Percentiles rank a stretch among this genome's conserved stretches.
Evolutionary conservation across 2,329 filamentous ascomycete genomes (phyloP).

Genomic region (Epichloe sp.): DNA sequence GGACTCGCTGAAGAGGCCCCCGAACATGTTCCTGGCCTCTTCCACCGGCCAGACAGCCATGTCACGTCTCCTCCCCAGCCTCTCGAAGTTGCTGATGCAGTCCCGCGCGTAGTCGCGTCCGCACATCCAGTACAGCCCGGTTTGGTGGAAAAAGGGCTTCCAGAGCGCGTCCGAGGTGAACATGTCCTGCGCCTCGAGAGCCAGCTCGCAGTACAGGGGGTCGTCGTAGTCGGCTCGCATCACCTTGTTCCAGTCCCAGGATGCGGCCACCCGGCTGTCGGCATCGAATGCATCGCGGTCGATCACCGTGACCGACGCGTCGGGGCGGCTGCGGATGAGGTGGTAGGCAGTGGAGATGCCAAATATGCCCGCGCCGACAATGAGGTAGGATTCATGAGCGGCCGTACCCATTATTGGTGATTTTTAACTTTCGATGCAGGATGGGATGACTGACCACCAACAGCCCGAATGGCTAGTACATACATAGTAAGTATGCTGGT

Average conservation of each 20-base stretch:
- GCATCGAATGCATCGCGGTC: slow-evolving; percentile 42
- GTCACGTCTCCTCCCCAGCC: slow-evolving; percentile 26
- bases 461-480: no score
- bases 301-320: slow-evolving; percentile 40
- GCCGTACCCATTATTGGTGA: slow-evolving; percentile 6
- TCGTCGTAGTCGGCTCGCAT: slow-evolving; percentile 57
- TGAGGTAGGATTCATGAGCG: slow-evolving; percentile 32
- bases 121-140: slow-evolving; percentile 45
- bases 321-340: slow-evolving; percentile 36
- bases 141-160: slow-evolving; percentile 43
- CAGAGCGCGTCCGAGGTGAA: slow-evolving; percentile 46
- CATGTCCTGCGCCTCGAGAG: slow-evolving; percentile 49
- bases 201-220: slow-evolving; percentile 47
- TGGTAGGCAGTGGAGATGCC: slow-evolving; percentile 54
- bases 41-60: slow-evolving; percentile 31
- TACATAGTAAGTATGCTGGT: no score
- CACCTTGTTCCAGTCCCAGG: slow-evolving; percentile 63
- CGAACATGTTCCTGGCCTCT: slow-evolving; percentile 36
- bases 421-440: neutral
- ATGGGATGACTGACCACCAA: no score
- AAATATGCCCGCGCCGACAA: slow-evolving; percentile 53
- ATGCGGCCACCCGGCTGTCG: slow-evolving; percentile 40
- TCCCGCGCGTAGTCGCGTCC: slow-evolving; percentile 35
- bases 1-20: slow-evolving; percentile 45
- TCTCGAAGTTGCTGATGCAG: slow-evolving; percentile 40